These are phyloP conservation scores for Penicillium waksmanii DNA, from an alignment of 495 filamentous ascomycete species.

Conservation along the genomic window DNA sequence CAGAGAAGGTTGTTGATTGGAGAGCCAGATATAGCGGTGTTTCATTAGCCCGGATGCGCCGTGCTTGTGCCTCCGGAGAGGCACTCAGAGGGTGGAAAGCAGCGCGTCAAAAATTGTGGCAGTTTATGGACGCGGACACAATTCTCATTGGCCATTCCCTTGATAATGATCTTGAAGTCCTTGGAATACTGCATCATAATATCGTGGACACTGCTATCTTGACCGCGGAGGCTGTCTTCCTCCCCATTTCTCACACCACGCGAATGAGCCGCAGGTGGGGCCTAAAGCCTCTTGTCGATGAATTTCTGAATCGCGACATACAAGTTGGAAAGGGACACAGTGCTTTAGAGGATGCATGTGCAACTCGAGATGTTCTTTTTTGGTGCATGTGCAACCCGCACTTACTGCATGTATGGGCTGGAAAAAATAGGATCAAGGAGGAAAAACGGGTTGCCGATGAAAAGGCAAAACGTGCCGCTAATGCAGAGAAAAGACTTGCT, in stretches of 20 bases:
- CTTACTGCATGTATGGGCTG: constrained; percentile 19
- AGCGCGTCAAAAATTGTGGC: constrained; percentile 39
- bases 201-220: constrained; percentile 40
- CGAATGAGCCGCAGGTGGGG: constrained; percentile 13
- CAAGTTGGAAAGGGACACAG: constrained; percentile 37
- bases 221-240: constrained; percentile 19
- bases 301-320: constrained; percentile 29
- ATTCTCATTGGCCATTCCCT: constrained; percentile 50
- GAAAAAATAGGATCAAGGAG: constrained; percentile 1
- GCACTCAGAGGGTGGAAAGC: constrained; percentile 39
- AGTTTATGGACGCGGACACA: constrained; percentile 41
- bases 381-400: constrained; percentile 33
- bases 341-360: constrained; percentile 39
- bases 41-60: constrained; percentile 19
- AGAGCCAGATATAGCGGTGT: constrained; percentile 42
- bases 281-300: constrained; percentile 31
- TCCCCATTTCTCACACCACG: background rate
- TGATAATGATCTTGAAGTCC: constrained; percentile 40
- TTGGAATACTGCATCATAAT: constrained; percentile 42
- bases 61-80: constrained; percentile 26
- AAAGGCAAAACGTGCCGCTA: no score
- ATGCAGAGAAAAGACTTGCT: no score
- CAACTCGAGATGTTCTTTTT: constrained; percentile 36
- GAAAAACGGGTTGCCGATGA: background rate
- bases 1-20: constrained; percentile 35